Evolutionary conservation across 2,329 filamentous ascomycete species (phyloP), one percentile per base, ranked within the genome.

Genomic region (Arthroderma sp.): DNA sequence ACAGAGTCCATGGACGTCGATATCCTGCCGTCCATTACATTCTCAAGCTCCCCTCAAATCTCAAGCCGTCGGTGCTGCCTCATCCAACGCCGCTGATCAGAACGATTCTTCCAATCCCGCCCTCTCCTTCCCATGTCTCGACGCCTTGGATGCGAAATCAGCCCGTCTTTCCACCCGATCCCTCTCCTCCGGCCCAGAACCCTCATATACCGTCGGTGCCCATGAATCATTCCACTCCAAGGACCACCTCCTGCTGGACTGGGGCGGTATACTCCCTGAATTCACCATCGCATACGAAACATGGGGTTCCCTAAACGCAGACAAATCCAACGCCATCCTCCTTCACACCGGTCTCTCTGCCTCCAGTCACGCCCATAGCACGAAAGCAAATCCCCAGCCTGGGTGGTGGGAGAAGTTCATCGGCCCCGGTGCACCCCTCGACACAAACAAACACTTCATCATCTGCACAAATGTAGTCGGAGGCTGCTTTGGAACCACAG

Each of bases 361-460:
- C n/a, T 95, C 88, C 5, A 96, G 88, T 46, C 91, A 98, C 66
- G 91, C 91, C 1, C 88, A 88, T 59, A 95, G 87, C 47, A 96
- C 89, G n/a, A 73, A 77, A 43, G 69, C 72, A 6, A 98, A 98
- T 62, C 76, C 85, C 0, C 83, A 88, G 61, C 83, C 87, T 0
- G 91, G 91, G 3, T 98, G 91, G 91, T 98, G 91, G 91, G 91
- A 98, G 66, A 89, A 83, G 63, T 98, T 98, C 62, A 96, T 98
- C 57, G 91, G 91, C 0, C 83, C 88, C 0, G 86, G 84, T 0
- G 74, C 75, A 15, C 83, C 86, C 7, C 68, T 98, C 6, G 86
- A 98, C 62, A 98, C 91, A 1, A 69, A 89, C 64, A 89, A 86
- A 60, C 94, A 93, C 69, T 86, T 87, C 58, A 69, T 98, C 48